Evolutionary conservation across 495 filamentous ascomycete species (phyloP).

Genomic region (Lichenothelia convexa): DNA sequence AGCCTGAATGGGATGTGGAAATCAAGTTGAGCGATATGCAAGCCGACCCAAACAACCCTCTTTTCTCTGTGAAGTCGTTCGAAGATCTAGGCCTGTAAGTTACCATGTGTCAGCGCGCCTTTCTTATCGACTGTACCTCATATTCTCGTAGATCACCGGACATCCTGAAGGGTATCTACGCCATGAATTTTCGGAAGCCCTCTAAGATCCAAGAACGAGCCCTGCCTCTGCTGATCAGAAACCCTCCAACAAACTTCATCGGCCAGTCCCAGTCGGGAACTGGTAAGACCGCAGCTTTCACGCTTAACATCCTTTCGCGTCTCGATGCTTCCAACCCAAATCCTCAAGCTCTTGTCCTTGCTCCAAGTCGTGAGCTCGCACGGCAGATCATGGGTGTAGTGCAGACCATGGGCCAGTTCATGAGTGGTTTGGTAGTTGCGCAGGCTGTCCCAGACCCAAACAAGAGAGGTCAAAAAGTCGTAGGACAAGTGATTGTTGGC

Average conservation of each 20-base stretch:
- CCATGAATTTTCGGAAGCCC: slow-evolving; percentile 82
- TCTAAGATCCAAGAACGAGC: slow-evolving; percentile 95
- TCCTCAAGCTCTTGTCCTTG: slow-evolving; percentile 79
- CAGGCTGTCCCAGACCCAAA: slow-evolving; percentile 64
- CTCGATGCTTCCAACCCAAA: slow-evolving; percentile 47
- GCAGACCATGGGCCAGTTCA: slow-evolving; percentile 61
- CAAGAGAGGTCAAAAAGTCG: slow-evolving; percentile 38
- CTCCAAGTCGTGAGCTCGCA: slow-evolving; percentile 85
- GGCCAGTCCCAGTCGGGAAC: slow-evolving; percentile 97
- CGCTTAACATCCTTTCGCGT: slow-evolving; percentile 74
- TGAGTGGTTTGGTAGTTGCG: slow-evolving; percentile 47
- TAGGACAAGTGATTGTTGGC: slow-evolving; percentile 66
- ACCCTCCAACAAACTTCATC: slow-evolving; percentile 81
- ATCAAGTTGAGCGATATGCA: slow-evolving; percentile 85
- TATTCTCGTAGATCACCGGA: slow-evolving; percentile 10
- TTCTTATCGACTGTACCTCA: background rate
- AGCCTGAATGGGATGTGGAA: slow-evolving; percentile 63
- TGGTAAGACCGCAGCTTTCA: slow-evolving; percentile 94
- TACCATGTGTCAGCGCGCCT: background rate
- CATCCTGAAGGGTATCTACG: slow-evolving; percentile 44
- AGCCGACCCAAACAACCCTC: slow-evolving; percentile 65
- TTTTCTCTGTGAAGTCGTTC: slow-evolving; percentile 71
- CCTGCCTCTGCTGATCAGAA: slow-evolving; percentile 63
- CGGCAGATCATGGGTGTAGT: slow-evolving; percentile 84
- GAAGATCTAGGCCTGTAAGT: slow-evolving; percentile 72